Conservation (phyloP, 495 filamentous ascomycete genomes). For the Lasiosphaeris hirsuta region DNA sequence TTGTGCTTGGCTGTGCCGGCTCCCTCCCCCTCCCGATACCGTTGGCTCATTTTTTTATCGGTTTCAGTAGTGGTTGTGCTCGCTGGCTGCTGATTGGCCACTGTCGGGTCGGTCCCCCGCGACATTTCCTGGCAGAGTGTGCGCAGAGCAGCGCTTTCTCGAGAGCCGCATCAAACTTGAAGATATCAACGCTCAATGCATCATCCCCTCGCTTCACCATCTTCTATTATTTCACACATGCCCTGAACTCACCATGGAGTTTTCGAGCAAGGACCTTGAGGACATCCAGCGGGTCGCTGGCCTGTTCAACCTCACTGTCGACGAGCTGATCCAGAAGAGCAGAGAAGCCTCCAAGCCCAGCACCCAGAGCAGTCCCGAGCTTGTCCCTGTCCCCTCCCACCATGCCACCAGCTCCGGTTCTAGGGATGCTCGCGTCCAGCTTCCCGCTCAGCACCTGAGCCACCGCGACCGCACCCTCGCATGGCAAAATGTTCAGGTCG, state of each 20-base stretch:
- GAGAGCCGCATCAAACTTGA: slow-evolving; percentile 16
- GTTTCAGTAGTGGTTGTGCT: slow-evolving; percentile 17
- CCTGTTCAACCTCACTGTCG: slow-evolving; percentile 27
- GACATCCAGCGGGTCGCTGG: slow-evolving; percentile 30
- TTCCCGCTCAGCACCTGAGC: neutral
- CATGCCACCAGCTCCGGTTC: neutral
- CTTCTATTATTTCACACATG: neutral
- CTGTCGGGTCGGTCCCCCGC: slow-evolving; percentile 7
- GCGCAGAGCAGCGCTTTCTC: slow-evolving; percentile 3
- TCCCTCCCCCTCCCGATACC: slow-evolving; percentile 8
- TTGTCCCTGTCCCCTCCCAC: slow-evolving; percentile 2
- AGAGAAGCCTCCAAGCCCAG: slow-evolving; percentile 1
- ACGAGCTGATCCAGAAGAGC: slow-evolving; percentile 29
- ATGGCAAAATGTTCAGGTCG: slow-evolving; percentile 6
- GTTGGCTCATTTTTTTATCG: slow-evolving; percentile 27
- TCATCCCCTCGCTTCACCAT: neutral
- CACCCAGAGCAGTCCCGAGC: neutral
- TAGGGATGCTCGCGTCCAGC: neutral
- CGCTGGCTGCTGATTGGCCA: slow-evolving; percentile 20
- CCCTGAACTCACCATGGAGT: slow-evolving; percentile 22
- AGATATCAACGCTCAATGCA: slow-evolving; percentile 18
- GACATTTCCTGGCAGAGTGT: slow-evolving; percentile 13
- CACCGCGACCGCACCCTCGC: neutral
- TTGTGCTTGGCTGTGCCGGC: slow-evolving; percentile 22
- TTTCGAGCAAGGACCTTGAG: slow-evolving; percentile 24